phyloP scores from a whole-genome alignment of 2,329 filamentous ascomycete species.

The Penicillium sp. region DNA sequence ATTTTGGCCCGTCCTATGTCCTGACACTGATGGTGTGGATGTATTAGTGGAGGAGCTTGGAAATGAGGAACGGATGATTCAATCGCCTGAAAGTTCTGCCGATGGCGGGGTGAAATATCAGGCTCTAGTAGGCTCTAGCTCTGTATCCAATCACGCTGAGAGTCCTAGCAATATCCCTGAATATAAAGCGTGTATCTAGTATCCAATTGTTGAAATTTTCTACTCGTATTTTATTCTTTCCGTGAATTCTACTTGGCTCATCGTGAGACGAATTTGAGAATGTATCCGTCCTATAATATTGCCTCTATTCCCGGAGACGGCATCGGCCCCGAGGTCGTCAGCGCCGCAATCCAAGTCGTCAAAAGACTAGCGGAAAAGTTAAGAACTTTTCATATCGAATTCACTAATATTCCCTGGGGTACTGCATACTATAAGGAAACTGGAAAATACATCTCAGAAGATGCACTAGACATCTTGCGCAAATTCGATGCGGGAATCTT shows the following conservation, averaged over 20 bases:
- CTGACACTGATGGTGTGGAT: not conserved
- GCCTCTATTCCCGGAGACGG: slow-evolving; percentile 67
- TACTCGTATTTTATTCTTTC: not conserved
- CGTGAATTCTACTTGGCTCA: not conserved
- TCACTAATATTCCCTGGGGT: slow-evolving; percentile 51
- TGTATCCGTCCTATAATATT: slow-evolving; percentile 50
- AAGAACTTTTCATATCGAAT: slow-evolving; percentile 54
- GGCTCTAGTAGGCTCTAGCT: slow-evolving; percentile 18
- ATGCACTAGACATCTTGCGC: slow-evolving; percentile 55
- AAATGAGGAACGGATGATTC: slow-evolving; percentile 7
- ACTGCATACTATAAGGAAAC: slow-evolving; percentile 51
- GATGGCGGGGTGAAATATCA: slow-evolving; percentile 11
- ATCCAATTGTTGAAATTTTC: not conserved
- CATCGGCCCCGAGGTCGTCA: slow-evolving; percentile 66
- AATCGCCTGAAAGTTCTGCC: slow-evolving; percentile 30
- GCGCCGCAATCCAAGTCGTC: slow-evolving; percentile 56
- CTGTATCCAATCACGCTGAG: not conserved
- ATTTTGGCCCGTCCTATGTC: slow-evolving; percentile 13
- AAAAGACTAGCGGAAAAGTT: slow-evolving; percentile 50
- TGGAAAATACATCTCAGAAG: slow-evolving; percentile 58
- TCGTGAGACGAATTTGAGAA: not conserved
- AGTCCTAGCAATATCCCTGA: not conserved
- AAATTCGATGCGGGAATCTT: slow-evolving; percentile 62
- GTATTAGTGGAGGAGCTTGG: not conserved
- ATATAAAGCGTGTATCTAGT: not conserved